A percentile compares a stretch with the other conserved stretches of the same genome.
These are phyloP conservation scores for Calonectria ilicicola DNA, from an alignment of 2,329 filamentous ascomycete genomes.

Conservation along the genomic window DNA sequence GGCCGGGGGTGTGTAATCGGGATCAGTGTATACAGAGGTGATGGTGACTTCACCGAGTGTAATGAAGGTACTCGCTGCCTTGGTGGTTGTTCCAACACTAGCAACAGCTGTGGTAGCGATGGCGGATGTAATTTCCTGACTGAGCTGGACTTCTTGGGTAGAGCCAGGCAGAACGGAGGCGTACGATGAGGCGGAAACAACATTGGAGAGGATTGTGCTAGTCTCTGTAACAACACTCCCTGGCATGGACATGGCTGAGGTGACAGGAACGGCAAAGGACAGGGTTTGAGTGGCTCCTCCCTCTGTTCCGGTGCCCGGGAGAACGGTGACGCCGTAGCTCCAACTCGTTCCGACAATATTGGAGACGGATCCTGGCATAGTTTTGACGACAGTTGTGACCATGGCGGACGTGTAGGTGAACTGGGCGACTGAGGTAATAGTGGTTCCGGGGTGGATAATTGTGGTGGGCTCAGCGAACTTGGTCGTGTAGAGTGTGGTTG, in stretches of 20 bases:
- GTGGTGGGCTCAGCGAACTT: background rate
- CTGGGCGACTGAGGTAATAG: background rate
- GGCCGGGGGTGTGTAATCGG: background rate
- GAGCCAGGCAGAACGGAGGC: conserved; percentile 20
- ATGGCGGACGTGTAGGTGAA: background rate
- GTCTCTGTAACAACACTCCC: background rate
- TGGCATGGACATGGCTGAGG: conserved; percentile 17
- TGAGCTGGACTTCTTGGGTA: conserved; percentile 22
- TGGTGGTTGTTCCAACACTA: conserved; percentile 37
- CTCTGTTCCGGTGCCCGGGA: background rate
- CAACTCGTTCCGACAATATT: background rate
- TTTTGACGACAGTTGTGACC: background rate
- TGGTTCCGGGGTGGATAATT: background rate
- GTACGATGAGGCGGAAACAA: background rate
- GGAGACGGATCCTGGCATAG: background rate
- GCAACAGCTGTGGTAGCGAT: conserved; percentile 22
- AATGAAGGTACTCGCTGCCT: conserved; percentile 38
- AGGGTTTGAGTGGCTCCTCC: background rate
- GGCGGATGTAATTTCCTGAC: background rate
- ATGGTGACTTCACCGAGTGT: conserved; percentile 39
- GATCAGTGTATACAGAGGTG: conserved; percentile 34
- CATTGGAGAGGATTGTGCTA: background rate
- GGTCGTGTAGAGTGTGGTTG: conserved; percentile 7
- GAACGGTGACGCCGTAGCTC: background rate
- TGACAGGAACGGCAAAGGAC: conserved; percentile 1